Evolutionary conservation across 805 yeast species (phyloP).

Genomic region (Diddensiella caesifluorescens): DNA sequence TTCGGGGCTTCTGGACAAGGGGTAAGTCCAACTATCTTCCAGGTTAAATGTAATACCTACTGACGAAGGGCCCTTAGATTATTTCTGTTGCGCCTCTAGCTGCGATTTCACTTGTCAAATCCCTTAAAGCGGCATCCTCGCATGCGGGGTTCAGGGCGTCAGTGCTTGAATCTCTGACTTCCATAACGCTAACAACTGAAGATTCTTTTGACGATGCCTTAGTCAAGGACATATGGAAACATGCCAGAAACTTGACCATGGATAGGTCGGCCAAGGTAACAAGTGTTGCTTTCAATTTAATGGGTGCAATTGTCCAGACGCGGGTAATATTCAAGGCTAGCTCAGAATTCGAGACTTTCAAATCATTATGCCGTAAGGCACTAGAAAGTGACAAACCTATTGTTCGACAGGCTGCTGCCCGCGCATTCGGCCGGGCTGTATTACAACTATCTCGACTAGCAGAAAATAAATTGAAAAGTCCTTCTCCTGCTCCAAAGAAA

Average conservation of each 20-base stretch:
- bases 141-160: slow-evolving; percentile 28
- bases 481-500: slow-evolving; percentile 9
- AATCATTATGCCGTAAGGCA: slow-evolving; percentile 22
- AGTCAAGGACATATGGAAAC: slow-evolving; percentile 31
- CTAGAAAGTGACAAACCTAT: slow-evolving; percentile 20
- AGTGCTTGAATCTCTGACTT: slow-evolving; percentile 21
- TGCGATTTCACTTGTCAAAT: slow-evolving; percentile 26
- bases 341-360: slow-evolving; percentile 28
- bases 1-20: slow-evolving; percentile 27
- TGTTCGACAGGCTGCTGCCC: slow-evolving; percentile 30
- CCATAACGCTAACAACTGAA: slow-evolving; percentile 23
- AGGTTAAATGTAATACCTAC: background rate
- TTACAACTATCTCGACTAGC: slow-evolving; percentile 15
- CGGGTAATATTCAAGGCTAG: slow-evolving; percentile 22
- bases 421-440: slow-evolving; percentile 27
- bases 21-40: slow-evolving; percentile 16
- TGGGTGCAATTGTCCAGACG: slow-evolving; percentile 23
- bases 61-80: slow-evolving; percentile 15
- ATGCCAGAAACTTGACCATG: slow-evolving; percentile 23
- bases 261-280: slow-evolving; percentile 30
- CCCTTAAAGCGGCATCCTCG: slow-evolving; percentile 23
- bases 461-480: slow-evolving; percentile 7
- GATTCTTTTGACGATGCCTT: slow-evolving; percentile 31
- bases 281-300: slow-evolving; percentile 29
- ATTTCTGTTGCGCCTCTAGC: slow-evolving; percentile 31